phyloP scores from a whole-genome alignment of 1,284 basidiomycete genomes.

The Erythrobasidium hasegawianum region DNA sequence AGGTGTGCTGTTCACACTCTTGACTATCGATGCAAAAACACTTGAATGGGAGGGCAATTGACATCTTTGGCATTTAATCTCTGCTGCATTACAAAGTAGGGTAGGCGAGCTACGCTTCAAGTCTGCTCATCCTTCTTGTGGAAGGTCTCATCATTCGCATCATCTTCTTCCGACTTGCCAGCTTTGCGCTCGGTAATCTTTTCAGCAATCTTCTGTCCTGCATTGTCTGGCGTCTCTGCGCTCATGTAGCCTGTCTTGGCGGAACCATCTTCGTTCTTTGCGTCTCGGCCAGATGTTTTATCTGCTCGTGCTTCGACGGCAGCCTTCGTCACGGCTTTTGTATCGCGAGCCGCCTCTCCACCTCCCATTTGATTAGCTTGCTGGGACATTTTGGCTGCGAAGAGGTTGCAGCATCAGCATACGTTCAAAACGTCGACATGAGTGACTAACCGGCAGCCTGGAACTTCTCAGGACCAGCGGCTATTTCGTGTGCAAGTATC shows the following conservation, averaged over 20 bases:
- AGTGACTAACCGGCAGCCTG: constrained; percentile 16
- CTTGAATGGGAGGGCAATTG: no score
- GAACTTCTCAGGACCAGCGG: constrained; percentile 17
- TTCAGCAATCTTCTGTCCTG: constrained; percentile 1
- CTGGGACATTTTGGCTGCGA: constrained; percentile 14
- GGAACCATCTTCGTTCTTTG: not conserved
- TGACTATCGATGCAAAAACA: no score
- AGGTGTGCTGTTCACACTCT: no score
- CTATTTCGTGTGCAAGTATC: not conserved
- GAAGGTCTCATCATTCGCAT: not conserved
- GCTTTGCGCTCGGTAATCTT: not conserved
- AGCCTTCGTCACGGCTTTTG: constrained; percentile 18
- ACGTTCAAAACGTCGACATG: not conserved
- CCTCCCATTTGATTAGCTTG: constrained; percentile 25
- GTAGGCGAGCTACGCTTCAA: not conserved
- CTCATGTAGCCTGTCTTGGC: constrained; percentile 1
- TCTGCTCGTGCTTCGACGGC: constrained; percentile 1
- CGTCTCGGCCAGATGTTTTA: not conserved
- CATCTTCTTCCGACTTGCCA: not conserved
- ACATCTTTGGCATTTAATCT: no score
- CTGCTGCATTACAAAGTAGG: no score
- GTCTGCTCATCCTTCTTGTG: constrained; percentile 1
- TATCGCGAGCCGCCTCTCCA: constrained; percentile 22
- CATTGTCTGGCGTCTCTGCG: not conserved
- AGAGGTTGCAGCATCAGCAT: not conserved